Evolutionary conservation across 257 asterid species (phyloP).

Genomic region (Penstemon eatonii): DNA sequence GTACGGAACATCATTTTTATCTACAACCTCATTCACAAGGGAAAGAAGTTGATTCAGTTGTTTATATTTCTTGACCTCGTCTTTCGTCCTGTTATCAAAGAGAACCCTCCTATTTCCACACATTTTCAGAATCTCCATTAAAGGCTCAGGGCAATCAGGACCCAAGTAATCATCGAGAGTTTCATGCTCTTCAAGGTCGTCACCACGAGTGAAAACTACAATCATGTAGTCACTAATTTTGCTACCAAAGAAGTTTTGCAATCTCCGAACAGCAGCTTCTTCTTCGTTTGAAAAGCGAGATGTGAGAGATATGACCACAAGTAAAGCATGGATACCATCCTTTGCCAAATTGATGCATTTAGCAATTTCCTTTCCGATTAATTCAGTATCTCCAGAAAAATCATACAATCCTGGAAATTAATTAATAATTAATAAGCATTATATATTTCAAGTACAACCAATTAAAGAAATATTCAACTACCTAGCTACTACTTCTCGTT

Average conservation of each 20-base stretch:
- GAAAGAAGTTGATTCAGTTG: conserved; percentile 52
- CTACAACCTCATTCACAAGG: conserved; percentile 53
- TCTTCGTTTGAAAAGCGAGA: conserved; percentile 73
- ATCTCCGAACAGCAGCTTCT: conserved; percentile 60
- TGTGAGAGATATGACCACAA: conserved; percentile 66
- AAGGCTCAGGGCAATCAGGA: conserved; percentile 56
- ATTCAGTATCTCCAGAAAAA: conserved; percentile 56
- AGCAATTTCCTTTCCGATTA: conserved; percentile 63
- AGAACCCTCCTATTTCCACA: conserved; percentile 71
- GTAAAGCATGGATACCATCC: conserved; percentile 86
- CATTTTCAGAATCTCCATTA: conserved; percentile 49
- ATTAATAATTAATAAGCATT: no score
- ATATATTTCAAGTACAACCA: not conserved
- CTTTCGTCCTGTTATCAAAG: conserved; percentile 69
- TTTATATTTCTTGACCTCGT: conserved; percentile 36
- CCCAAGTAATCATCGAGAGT: conserved; percentile 62
- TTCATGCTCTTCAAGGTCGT: conserved; percentile 65
- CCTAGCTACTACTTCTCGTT: not conserved
- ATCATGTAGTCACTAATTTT: conserved; percentile 67
- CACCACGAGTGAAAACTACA: conserved; percentile 80
- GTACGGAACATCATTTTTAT: conserved; percentile 58
- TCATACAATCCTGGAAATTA: conserved; percentile 61
- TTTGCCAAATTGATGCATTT: conserved; percentile 74
- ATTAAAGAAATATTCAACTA: no score
- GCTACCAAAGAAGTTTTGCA: conserved; percentile 61